Base-by-base conservation (phyloP, 2,329 filamentous ascomycete genomes). In the Cladosporium halotolerans region DNA sequence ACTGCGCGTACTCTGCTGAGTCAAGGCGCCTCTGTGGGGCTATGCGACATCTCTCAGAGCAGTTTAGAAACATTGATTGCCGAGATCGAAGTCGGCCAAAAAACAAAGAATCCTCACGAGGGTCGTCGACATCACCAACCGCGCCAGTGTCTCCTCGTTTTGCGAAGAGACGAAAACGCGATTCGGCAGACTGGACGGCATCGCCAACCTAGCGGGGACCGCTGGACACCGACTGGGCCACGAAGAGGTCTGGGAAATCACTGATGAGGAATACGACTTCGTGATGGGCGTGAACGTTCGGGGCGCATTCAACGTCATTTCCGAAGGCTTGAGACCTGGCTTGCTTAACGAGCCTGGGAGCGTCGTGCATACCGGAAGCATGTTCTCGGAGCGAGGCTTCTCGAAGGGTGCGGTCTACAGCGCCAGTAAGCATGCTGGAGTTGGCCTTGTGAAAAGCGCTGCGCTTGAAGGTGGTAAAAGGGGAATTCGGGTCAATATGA, bases 371-470 rank as follows among this genome's bases (percentile, higher is more conserved):
- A 40, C 38, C 9, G 38, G 38, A 13, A 40, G 38, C n/a, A 40
- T 40, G 38, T 40, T 40, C 14, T 40, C 38, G 9, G 38, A 40
- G 38, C 38, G 38, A 40, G 38, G 38, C 38, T 40, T 40, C 14
- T 13, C 43, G 13, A 45, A 33, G n/a, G 43, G 28, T 6, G 10
- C 43, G 19, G 43, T 45, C 7, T 45, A 45, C 32, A 33, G 23
- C n/a, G 43, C 43, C 19, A 45, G 43, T 23, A 45, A 45, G 19
- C 43, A 45, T 18, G 43, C 43, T 33, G 43, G 23, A 14, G 43
- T 45, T n/a, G 43, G 43, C 18, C 32, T 40, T 9, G 38, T 40
- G 9, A 40, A 40, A 16, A 40, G 38, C 14, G 38, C 38, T 13
- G 38, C 38, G 38, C 11, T 40, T 16, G 38, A 40, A 40, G 38